Base-by-base conservation (phyloP, 371 early-diverging fungal species). In the Smittium culicis region DNA sequence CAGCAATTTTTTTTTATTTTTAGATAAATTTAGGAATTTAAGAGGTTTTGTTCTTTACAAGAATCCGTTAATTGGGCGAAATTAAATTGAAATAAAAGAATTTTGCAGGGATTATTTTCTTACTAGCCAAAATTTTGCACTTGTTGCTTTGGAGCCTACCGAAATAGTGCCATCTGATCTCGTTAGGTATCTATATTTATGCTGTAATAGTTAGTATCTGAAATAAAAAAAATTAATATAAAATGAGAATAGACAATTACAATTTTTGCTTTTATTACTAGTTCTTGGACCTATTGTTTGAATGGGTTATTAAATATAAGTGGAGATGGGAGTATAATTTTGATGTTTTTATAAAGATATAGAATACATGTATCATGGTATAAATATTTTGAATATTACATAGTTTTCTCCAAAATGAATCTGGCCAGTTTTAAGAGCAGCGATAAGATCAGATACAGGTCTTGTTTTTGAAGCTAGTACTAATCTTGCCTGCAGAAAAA, bases 321-420 rank as follows among this genome's bases (percentile, higher is more conserved):
- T n/a, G n/a, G n/a, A n/a, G n/a, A n/a, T n/a, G n/a, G n/a, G n/a
- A n/a, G n/a, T n/a, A 70, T 57, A 35, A 45, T 8, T 45, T 45
- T 45, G n/a, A 8, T 20, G 25, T 25, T 1, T 29, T 3, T 8
- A 73, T 66, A 54, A 35, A 68, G 30, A 5, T 11, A 16, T 14
- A 17, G 35, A 55, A 27, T 35, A 28, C 35, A 3, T 34, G 28
- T 35, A 61, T n/a, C 14, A 28, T 29, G 60, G 34, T 29, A 25
- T 20, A 71, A 20, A 60, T 32, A 11, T 11, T 34, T 60, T 60
- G 11, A 60, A 60, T 20, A 60, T 11, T 63, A 93, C 94, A 81
- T 91, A 92, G 73, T 94, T 96, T 70, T 97, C 96, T 67, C 98
- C 96, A 79, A 96, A 96, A 67, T 95, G 93, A 5, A 90, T 83